Conservation (phyloP, 768 basidiomycete genomes). For the Leccinum obscurum region DNA sequence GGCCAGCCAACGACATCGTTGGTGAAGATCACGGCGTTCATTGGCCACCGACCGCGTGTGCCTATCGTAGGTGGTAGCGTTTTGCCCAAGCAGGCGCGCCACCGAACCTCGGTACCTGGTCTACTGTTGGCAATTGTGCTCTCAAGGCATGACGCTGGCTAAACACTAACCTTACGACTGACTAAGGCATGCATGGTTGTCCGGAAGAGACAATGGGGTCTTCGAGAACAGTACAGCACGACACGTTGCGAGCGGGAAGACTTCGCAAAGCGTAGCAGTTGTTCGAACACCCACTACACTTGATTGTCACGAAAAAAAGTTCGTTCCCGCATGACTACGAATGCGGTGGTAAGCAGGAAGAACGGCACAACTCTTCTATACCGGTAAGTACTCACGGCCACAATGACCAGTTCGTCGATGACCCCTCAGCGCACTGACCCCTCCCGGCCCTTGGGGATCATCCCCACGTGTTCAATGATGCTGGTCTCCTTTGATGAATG, state of each 20-base stretch:
- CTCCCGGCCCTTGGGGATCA: background rate
- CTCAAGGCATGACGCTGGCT: background rate
- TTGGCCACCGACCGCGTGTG: background rate
- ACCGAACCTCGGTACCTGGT: background rate
- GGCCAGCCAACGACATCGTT: background rate
- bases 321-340: background rate
- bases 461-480: background rate
- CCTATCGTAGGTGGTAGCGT: background rate
- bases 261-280: slow-evolving; percentile 1
- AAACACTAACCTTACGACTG: background rate
- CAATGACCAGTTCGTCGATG: background rate
- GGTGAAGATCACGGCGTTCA: background rate
- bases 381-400: background rate
- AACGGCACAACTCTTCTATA: background rate
- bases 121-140: background rate
- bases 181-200: background rate
- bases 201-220: background rate
- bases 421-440: background rate
- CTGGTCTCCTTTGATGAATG: background rate
- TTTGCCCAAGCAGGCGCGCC: background rate
- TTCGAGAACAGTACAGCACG: background rate
- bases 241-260: background rate
- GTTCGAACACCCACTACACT: background rate
- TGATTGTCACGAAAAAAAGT: background rate
- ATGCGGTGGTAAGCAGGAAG: background rate